Base-by-base conservation (phyloP, 192 early-diverging fungal genomes). In the Backusella australiensis region DNA sequence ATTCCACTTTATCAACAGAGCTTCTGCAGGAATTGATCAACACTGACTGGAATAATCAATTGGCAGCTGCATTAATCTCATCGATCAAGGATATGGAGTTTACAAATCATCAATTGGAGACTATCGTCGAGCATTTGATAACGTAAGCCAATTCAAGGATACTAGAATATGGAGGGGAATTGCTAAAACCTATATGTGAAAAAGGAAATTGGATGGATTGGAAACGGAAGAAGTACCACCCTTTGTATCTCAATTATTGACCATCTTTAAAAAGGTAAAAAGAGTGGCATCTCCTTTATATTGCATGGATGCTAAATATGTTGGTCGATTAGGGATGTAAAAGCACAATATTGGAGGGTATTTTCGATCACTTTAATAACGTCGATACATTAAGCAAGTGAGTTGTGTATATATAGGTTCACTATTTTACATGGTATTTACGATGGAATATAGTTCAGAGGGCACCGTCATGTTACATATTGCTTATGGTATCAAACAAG, bases 381-480 rank as follows among this genome's bases (percentile, higher is more conserved):
- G 26, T 6, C 14, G 1, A 38, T 67, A 38, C 12, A 29, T 29
- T 34, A 75, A 17, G 78, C 81, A 32, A 74, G 75, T 11, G 82
- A 78, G 32, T 32, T 32, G 53, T 42, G 35, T 19, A 78, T 72
- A 71, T 77, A 32, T 32, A 32, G 2, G 2, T 2, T 32, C 32
- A 7, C 71, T 80, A 11, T 68, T 73, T 12, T 12, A 39, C 5
- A 52, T 85, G 14, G 36, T 63, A 32, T 70, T 44, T 59, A 19
- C 34, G 38, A 52, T 74, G 63, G 74, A 86, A 77, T 75, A 90
- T 49, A 87, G 85, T 5, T 88, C 89, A 38, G 89, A 92, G 71
- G 91, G 90, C 29, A 91, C 89, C 0, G 89, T 91, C 9, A 87
- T 94, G 78, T 84, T 93, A 65, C 91, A 94, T 71, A 84, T 94